Evolutionary conservation across 257 asterid species (phyloP).

Genomic region (Perilla frutescens): DNA sequence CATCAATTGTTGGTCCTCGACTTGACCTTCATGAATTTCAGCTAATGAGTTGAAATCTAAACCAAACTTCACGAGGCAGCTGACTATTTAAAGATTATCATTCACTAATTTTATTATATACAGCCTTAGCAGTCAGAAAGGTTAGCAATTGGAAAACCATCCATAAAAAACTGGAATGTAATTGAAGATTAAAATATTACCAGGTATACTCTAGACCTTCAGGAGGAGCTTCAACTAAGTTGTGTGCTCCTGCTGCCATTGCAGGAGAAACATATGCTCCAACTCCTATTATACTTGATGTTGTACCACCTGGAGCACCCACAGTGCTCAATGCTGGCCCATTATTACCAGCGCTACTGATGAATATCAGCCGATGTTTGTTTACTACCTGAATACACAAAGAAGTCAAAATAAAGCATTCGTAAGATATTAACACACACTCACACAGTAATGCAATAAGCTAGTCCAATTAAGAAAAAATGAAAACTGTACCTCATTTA

Average conservation of each 20-base stretch:
- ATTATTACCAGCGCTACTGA: slow-evolving; percentile 94
- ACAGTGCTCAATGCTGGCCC: slow-evolving; percentile 98
- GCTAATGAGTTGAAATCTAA: slow-evolving; percentile 39
- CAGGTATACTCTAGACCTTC: slow-evolving; percentile 99
- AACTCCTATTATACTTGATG: slow-evolving; percentile 95
- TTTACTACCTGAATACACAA: slow-evolving; percentile 73
- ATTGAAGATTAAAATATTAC: slow-evolving; percentile 48
- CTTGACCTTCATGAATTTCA: slow-evolving; percentile 84
- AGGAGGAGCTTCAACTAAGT: slow-evolving; percentile 86
- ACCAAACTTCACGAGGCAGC: slow-evolving; percentile 19
- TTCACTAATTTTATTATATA: slow-evolving; percentile 6
- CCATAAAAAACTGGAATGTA: slow-evolving; percentile 20
- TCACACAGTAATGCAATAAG: slow-evolving; percentile 29
- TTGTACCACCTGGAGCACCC: slow-evolving; percentile 99
- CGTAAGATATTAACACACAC: slow-evolving; percentile 7
- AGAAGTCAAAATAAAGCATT: slow-evolving; percentile 17
- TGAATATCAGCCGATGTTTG: slow-evolving; percentile 81
- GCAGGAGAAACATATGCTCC: slow-evolving; percentile 99
- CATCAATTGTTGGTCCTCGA: slow-evolving; percentile 98
- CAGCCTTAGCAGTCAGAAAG: slow-evolving; percentile 10
- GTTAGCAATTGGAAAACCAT: slow-evolving; percentile 10
- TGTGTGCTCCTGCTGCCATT: slow-evolving; percentile 98
- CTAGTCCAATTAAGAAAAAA: slow-evolving; percentile 32
- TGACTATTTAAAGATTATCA: slow-evolving; percentile 22
- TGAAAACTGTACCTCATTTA: slow-evolving; percentile 72